Evolutionary conservation across 139 green algal genomes (phyloP).

Genomic region (Chlamydomonas applanata): DNA sequence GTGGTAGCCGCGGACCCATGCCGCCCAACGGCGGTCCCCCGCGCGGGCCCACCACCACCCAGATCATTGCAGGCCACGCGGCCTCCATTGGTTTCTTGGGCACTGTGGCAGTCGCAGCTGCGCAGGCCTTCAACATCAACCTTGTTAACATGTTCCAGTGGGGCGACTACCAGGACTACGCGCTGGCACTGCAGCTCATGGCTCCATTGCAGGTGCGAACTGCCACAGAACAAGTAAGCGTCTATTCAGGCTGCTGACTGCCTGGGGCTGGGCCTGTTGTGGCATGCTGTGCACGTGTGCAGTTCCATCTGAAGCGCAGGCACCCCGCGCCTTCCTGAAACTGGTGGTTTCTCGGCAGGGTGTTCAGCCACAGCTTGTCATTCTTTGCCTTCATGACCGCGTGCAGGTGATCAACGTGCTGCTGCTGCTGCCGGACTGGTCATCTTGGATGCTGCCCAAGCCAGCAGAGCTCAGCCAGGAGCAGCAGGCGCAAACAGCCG

Average conservation of each 20-base stretch:
- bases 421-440: slow-evolving; percentile 21
- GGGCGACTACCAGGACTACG: neutral
- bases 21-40: neutral
- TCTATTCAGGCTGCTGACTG: no score
- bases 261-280: no score
- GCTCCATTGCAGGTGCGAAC: neutral
- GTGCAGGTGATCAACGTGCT: slow-evolving; percentile 20
- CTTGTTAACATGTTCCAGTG: neutral
- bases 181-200: neutral
- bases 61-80: slow-evolving; percentile 1
- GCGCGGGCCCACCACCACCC: neutral
- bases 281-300: no score
- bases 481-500: neutral
- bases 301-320: no score
- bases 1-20: neutral
- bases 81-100: neutral
- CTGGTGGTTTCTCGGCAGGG: no score
- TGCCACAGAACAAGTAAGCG: no score
- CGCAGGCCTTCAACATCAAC: neutral
- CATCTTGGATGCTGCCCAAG: slow-evolving; percentile 9
- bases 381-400: neutral
- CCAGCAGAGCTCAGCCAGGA: neutral
- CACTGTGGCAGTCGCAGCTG: neutral
- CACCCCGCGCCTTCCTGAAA: no score
- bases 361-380: no score